Conservation (phyloP, 2,329 filamentous ascomycete species). For the Lachnellula suecica region DNA sequence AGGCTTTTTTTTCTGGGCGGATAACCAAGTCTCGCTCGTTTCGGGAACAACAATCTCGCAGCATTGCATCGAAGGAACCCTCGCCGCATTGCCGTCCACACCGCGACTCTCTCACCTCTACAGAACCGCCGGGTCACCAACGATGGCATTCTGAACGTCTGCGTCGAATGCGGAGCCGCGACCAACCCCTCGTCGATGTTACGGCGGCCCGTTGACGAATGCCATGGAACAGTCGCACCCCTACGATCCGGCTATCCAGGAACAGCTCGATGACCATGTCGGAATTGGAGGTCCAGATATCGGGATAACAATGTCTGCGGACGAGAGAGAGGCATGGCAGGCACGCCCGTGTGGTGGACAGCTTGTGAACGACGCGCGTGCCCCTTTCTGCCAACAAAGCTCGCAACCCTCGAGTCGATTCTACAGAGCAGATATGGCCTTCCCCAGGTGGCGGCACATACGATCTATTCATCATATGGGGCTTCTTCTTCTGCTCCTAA, state of each 20-base stretch:
- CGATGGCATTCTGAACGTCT: conserved; percentile 25
- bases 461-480: conserved; percentile 11
- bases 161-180: conserved; percentile 12
- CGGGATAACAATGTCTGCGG: conserved; percentile 24
- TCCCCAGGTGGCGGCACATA: conserved; percentile 5
- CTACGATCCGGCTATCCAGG: conserved; percentile 21
- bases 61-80: neutral
- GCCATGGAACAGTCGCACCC: conserved; percentile 28
- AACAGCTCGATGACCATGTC: conserved; percentile 24
- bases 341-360: neutral
- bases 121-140: conserved; percentile 16
- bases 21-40: neutral
- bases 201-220: conserved; percentile 20
- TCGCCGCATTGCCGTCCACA: neutral
- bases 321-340: conserved; percentile 15
- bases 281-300: conserved; percentile 6
- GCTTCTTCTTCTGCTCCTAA: conserved; percentile 23
- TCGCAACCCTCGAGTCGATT: neutral
- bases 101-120: conserved; percentile 1
- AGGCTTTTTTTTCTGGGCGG: neutral
- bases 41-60: neutral
- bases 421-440: conserved; percentile 5
- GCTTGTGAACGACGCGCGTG: neutral
- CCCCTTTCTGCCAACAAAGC: neutral
- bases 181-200: conserved; percentile 23